These are phyloP conservation scores for Andrographis paniculata DNA, from an alignment of 305 asterid genomes.

Conservation along the genomic window DNA sequence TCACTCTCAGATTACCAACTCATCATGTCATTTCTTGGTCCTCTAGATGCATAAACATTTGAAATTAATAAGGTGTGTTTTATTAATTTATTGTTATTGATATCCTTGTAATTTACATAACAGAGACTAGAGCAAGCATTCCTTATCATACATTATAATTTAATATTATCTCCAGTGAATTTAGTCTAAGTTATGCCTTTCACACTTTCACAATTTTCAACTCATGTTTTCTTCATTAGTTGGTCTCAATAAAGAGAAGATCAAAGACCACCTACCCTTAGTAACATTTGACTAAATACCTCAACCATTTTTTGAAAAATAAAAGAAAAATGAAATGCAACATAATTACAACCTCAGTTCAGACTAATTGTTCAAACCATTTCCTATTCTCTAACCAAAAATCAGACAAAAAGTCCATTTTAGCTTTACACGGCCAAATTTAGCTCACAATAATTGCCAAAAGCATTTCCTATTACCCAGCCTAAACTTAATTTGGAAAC, in stretches of 20 bases:
- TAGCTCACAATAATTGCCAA: too few species aligned
- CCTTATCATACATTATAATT: slow-evolving; percentile 4
- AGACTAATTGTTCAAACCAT: slow-evolving; percentile 4
- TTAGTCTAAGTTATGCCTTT: slow-evolving; percentile 3
- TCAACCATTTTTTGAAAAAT: slow-evolving; percentile 1
- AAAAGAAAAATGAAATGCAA: slow-evolving; percentile 4
- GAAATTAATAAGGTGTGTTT: slow-evolving; percentile 6
- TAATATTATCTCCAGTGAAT: not conserved
- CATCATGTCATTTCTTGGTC: too few species aligned
- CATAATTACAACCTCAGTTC: slow-evolving; percentile 5
- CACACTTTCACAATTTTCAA: slow-evolving; percentile 5
- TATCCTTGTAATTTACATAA: slow-evolving; percentile 31
- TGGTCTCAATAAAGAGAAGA: slow-evolving; percentile 2
- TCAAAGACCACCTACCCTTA: not conserved
- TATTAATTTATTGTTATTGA: slow-evolving; percentile 21
- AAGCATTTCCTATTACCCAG: too few species aligned
- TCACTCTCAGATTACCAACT: slow-evolving; percentile 15
- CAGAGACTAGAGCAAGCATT: slow-evolving; percentile 18
- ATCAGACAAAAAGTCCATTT: not conserved
- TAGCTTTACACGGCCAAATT: not conserved
- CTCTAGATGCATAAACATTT: too few species aligned
- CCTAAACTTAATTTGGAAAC: too few species aligned
- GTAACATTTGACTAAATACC: slow-evolving; percentile 10
- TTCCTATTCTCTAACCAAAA: not conserved
- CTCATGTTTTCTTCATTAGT: not conserved